Evolutionary conservation across 1,139 yeast genomes (phyloP).

Genomic region (Blastobotrys serpentis): DNA sequence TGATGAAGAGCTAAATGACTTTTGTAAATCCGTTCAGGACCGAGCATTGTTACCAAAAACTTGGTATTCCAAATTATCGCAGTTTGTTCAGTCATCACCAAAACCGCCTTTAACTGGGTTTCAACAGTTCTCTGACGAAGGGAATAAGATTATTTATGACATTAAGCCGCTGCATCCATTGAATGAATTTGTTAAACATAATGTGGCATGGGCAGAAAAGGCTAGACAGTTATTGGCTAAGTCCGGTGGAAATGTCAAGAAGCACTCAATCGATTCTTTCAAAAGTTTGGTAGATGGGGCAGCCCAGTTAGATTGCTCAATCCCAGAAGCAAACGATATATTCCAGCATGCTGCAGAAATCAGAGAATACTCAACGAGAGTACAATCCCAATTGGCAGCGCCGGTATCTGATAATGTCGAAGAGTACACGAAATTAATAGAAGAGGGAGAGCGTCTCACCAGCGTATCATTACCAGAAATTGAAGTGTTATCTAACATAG

Average conservation of each 20-base stretch:
- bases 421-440: conserved; percentile 37
- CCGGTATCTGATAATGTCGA: conserved; percentile 26
- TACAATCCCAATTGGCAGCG: not conserved
- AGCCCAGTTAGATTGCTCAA: conserved; percentile 50
- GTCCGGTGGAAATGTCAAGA: conserved; percentile 1
- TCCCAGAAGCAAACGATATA: conserved; percentile 62
- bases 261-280: conserved; percentile 30
- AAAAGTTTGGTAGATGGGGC: conserved; percentile 48
- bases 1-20: conserved; percentile 20
- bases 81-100: conserved; percentile 43
- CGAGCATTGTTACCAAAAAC: conserved; percentile 40
- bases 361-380: conserved; percentile 51
- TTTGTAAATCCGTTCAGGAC: conserved; percentile 17
- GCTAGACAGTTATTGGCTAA: conserved; percentile 50
- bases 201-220: conserved; percentile 54
- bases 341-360: conserved; percentile 55
- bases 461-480: conserved; percentile 51
- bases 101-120: conserved; percentile 51
- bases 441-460: conserved; percentile 59
- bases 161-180: conserved; percentile 41
- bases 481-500: conserved; percentile 48
- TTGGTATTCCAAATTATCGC: conserved; percentile 54
- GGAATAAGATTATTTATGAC: conserved; percentile 49
- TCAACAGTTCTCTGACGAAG: conserved; percentile 51
- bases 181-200: conserved; percentile 44